Conservation (phyloP, 1,284 basidiomycete species). For the Trametes pubescens region DNA sequence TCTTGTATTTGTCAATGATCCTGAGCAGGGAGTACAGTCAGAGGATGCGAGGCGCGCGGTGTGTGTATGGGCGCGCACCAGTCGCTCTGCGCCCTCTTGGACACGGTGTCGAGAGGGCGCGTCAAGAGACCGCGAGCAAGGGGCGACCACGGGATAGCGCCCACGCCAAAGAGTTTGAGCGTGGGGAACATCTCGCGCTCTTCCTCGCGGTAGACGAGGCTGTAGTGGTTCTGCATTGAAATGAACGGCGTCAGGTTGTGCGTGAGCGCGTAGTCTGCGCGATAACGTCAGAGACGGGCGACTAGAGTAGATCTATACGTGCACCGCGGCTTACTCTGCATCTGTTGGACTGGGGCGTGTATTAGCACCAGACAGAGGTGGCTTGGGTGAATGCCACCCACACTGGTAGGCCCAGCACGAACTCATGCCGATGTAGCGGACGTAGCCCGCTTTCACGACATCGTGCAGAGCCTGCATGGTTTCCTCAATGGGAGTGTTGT, state of each 20-base stretch:
- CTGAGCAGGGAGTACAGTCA: neutral
- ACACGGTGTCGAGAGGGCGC: slow-evolving; percentile 47
- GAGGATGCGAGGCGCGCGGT: neutral
- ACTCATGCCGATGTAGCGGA: slow-evolving; percentile 51
- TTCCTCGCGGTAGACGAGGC: slow-evolving; percentile 48
- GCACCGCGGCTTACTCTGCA: slow-evolving; percentile 36
- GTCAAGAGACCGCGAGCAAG: slow-evolving; percentile 57
- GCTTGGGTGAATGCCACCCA: slow-evolving; percentile 5
- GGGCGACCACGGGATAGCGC: slow-evolving; percentile 55
- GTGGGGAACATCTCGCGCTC: slow-evolving; percentile 45
- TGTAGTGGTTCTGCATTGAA: slow-evolving; percentile 50
- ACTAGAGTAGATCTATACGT: too few relatives aligned
- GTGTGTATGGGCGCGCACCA: slow-evolving; percentile 31
- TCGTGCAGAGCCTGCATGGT: slow-evolving; percentile 48
- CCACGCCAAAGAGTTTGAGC: slow-evolving; percentile 47
- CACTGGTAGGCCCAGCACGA: slow-evolving; percentile 44
- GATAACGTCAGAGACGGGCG: neutral
- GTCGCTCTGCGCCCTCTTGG: slow-evolving; percentile 45
- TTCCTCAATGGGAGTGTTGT: slow-evolving; percentile 41
- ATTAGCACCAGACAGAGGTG: neutral
- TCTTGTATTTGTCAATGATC: slow-evolving; percentile 20
- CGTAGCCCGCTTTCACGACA: slow-evolving; percentile 46
- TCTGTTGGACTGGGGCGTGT: slow-evolving; percentile 33
- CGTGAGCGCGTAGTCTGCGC: slow-evolving; percentile 41
- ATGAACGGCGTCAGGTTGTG: slow-evolving; percentile 48